Conservation (phyloP, 2,329 filamentous ascomycete genomes). For the Exophiala lecanii-corni region DNA sequence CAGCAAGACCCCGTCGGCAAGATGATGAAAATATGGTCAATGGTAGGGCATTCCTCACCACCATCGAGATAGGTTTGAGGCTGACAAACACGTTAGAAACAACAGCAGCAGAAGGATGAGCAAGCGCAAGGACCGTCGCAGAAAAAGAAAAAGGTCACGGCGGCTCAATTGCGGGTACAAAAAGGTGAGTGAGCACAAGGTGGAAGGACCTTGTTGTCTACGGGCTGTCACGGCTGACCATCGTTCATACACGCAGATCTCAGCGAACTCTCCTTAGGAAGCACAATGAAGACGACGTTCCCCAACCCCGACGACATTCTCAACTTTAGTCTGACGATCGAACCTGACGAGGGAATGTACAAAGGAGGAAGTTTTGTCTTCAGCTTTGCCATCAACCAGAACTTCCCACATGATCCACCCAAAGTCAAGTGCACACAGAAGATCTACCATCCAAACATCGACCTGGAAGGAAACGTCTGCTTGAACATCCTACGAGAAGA, state of each 20-base stretch:
- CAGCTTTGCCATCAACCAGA: slow-evolving; percentile 85
- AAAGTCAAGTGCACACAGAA: slow-evolving; percentile 97
- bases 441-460: slow-evolving; percentile 99
- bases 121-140: slow-evolving; percentile 77
- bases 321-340: slow-evolving; percentile 47
- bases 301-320: slow-evolving; percentile 55
- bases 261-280: slow-evolving; percentile 47
- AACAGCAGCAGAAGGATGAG: slow-evolving; percentile 97
- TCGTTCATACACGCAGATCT: no score
- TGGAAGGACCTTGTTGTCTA: no score
- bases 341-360: slow-evolving; percentile 65
- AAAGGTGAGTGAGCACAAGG: slow-evolving; percentile 67
- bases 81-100: slow-evolving; percentile 31
- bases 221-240: no score
- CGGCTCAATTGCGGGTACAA: slow-evolving; percentile 89
- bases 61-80: slow-evolving; percentile 1
- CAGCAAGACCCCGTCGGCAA: slow-evolving; percentile 38
- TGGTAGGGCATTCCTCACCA: slow-evolving; percentile 56
- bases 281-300: slow-evolving; percentile 56
- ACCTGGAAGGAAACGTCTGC: slow-evolving; percentile 95
- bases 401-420: slow-evolving; percentile 94
- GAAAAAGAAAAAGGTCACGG: slow-evolving; percentile 98
- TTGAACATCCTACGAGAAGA: slow-evolving; percentile 95
- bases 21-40: slow-evolving; percentile 99
- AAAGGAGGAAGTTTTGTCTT: slow-evolving; percentile 84